Base-by-base conservation (phyloP, 768 basidiomycete genomes). In the Trametes cingulata region DNA sequence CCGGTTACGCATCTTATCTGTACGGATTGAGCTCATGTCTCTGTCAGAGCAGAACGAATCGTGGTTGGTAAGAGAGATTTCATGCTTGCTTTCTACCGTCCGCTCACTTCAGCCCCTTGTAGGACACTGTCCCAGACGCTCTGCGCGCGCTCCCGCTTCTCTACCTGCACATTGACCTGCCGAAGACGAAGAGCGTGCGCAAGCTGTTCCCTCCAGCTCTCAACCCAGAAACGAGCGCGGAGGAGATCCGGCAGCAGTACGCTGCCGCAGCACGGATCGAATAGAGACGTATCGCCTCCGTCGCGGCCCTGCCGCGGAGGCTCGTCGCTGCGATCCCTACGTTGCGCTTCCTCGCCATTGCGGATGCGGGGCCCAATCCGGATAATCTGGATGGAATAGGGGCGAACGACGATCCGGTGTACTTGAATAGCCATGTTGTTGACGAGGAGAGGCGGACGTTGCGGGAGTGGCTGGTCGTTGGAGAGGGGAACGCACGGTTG, bases 321-420 rank as follows among this genome's bases (percentile, higher is more conserved):
- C 53, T 54, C 33, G 43, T 20, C 1, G n/a, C 10, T 2, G 42
- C 53, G 6, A 35, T 54, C 17, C 42, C 53, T 3, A 22, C 53
- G 6, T 43, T 54, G 53, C 53, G 42, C n/a, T 45, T 45, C 29
- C n/a, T 54, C n/a, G n/a, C n/a, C n/a, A n/a, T 54, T 6, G 20
- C 42, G 9, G 33, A 29, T 13, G 53, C n/a, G 19, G 29, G 14
- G 25, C 9, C 20, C 27, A 54, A 45, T 20, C 12, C 33, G 15
- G 43, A 10, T 6, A 35, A 36, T 22, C 20, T 45, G 9, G n/a
- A 15, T 2, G 53, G 41, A 36, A 6, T 22, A 9, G 29, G 29
- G 29, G 29, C 4, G 29, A 10, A 33, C 10, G 29, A 33, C 29
- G 29, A 33, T 33, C 4, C 29, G 29, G 10, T 33, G 29, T 4